These are phyloP conservation scores for Hondaea fermentalgiana DNA, from an alignment of 108 stramenopile species.

Conservation along the genomic window DNA sequence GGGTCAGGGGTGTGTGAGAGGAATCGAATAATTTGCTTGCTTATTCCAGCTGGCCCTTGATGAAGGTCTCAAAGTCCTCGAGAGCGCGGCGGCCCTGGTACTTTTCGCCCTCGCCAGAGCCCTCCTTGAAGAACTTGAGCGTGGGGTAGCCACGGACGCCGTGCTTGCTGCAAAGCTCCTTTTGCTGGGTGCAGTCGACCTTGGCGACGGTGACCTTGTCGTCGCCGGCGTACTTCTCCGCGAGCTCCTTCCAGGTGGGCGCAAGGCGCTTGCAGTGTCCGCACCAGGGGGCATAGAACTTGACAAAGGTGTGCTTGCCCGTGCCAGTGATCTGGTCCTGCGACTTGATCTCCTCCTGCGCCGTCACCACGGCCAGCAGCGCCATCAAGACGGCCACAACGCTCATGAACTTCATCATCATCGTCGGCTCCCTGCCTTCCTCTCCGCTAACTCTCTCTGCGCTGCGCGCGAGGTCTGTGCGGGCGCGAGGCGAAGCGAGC, in stretches of 20 bases:
- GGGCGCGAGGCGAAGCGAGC: background rate
- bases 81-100: conserved; percentile 21
- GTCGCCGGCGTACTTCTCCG: conserved; percentile 17
- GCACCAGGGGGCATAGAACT: conserved; percentile 41
- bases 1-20: too few relatives aligned
- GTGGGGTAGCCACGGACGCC: conserved; percentile 54
- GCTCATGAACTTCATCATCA: background rate
- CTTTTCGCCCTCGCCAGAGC: conserved; percentile 17
- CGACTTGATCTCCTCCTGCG: conserved; percentile 16
- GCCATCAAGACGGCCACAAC: background rate
- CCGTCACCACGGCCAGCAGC: background rate
- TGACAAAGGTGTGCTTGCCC: conserved; percentile 27
- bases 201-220: conserved; percentile 30
- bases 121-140: conserved; percentile 38
- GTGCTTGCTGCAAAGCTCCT: conserved; percentile 18
- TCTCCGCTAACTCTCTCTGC: too few relatives aligned
- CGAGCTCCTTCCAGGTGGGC: conserved; percentile 37
- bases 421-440: background rate
- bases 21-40: background rate
- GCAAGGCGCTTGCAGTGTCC: conserved; percentile 46
- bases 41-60: conserved; percentile 17
- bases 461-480: background rate
- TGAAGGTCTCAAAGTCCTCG: conserved; percentile 21
- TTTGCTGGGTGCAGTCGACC: conserved; percentile 35
- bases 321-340: background rate